Conservation (phyloP, 768 basidiomycete species). For the Trametes punicea region DNA sequence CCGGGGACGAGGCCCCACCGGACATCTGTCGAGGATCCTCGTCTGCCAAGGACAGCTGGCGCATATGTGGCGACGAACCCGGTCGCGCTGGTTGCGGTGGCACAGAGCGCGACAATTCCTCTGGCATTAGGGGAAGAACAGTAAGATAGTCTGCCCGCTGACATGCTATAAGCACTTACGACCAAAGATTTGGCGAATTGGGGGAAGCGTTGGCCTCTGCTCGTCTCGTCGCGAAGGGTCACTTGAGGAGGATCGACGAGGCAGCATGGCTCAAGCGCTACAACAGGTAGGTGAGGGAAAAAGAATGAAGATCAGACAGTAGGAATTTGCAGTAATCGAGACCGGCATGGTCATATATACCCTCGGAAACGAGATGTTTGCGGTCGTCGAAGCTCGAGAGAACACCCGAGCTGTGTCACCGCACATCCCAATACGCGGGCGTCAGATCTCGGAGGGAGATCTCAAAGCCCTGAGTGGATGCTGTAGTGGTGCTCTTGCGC, state of each 20-base stretch:
- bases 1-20: slow-evolving; percentile 17
- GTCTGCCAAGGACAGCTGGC: slow-evolving; percentile 24
- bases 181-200: slow-evolving; percentile 68
- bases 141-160: not conserved
- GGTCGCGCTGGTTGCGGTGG: slow-evolving; percentile 23
- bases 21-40: slow-evolving; percentile 19
- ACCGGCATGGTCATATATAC: slow-evolving; percentile 15
- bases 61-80: slow-evolving; percentile 24
- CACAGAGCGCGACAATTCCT: slow-evolving; percentile 27
- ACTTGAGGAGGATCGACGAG: slow-evolving; percentile 22
- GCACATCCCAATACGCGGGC: slow-evolving; percentile 10
- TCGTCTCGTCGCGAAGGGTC: slow-evolving; percentile 23
- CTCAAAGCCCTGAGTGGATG: slow-evolving; percentile 16
- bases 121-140: slow-evolving; percentile 4
- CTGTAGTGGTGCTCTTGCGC: slow-evolving; percentile 6
- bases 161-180: slow-evolving; percentile 36
- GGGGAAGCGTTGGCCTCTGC: slow-evolving; percentile 61
- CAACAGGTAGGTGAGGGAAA: not conserved
- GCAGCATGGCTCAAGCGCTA: slow-evolving; percentile 22
- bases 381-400: not conserved
- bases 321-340: slow-evolving; percentile 1
- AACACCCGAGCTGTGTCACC: slow-evolving; percentile 6
- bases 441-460: slow-evolving; percentile 6
- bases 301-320: slow-evolving; percentile 5
- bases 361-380: slow-evolving; percentile 12